Percentiles rank a stretch among this genome's conserved stretches.
These are phyloP conservation scores for Mycena rebaudengoi DNA, from an alignment of 768 basidiomycete species.

Conservation along the genomic window DNA sequence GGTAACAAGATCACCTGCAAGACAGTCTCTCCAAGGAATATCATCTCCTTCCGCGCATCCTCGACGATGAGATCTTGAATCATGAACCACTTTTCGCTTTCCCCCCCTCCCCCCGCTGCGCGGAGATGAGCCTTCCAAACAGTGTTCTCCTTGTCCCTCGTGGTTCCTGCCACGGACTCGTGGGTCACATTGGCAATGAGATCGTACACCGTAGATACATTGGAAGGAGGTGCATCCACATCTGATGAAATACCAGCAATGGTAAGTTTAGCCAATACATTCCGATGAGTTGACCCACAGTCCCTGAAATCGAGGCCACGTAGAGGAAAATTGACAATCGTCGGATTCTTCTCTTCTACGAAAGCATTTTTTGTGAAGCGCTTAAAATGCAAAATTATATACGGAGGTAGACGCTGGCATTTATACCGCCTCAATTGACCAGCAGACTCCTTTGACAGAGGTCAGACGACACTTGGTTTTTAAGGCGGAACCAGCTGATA, in stretches of 20 bases:
- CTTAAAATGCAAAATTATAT: constrained; percentile 95
- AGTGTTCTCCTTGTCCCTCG: constrained; percentile 89
- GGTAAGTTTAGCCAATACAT: constrained; percentile 30
- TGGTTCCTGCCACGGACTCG: constrained; percentile 95
- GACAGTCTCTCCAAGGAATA: constrained; percentile 96
- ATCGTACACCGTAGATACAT: constrained; percentile 83
- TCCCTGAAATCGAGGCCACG: constrained; percentile 92
- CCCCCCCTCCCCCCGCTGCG: constrained; percentile 77
- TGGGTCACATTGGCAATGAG: constrained; percentile 95
- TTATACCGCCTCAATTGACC: constrained; percentile 91
- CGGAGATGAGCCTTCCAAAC: constrained; percentile 93
- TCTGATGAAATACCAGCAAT: constrained; percentile 57
- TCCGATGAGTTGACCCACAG: constrained; percentile 65
- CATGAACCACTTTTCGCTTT: constrained; percentile 94
- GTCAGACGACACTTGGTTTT: constrained; percentile 11
- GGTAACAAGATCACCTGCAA: constrained; percentile 72
- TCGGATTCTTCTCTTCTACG: constrained; percentile 99
- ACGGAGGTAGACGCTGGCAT: constrained; percentile 87
- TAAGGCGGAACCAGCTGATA: constrained; percentile 28
- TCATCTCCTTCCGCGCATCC: constrained; percentile 97
- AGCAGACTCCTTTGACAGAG: constrained; percentile 73
- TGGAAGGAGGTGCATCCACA: constrained; percentile 71
- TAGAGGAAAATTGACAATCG: constrained; percentile 96
- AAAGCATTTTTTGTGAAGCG: constrained; percentile 96
- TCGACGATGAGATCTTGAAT: constrained; percentile 97